These are phyloP conservation scores for Vanderwaltozyma tropicalis DNA, from an alignment of 805 yeast species.

Conservation along the genomic window DNA sequence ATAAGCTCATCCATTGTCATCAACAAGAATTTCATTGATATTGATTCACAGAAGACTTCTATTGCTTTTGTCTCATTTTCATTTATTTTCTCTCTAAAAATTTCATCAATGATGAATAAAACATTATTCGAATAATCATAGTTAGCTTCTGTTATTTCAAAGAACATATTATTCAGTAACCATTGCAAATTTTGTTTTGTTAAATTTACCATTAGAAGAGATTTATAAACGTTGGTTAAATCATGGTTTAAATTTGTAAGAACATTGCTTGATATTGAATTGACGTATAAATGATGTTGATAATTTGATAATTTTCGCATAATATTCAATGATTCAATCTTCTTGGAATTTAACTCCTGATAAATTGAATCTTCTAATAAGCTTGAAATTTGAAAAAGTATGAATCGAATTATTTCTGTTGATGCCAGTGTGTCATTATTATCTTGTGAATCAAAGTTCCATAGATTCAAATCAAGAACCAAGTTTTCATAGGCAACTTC, in stretches of 20 bases:
- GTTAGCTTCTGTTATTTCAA: conserved; percentile 32
- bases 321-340: conserved; percentile 43
- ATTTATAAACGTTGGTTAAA: conserved; percentile 10
- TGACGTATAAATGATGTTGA: conserved; percentile 27
- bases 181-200: conserved; percentile 46
- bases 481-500: conserved; percentile 46
- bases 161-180: conserved; percentile 42
- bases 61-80: conserved; percentile 35
- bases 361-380: conserved; percentile 45
- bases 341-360: conserved; percentile 39
- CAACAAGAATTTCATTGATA: conserved; percentile 60
- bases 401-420: conserved; percentile 38
- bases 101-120: conserved; percentile 22
- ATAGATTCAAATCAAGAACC: conserved; percentile 53
- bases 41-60: conserved; percentile 37
- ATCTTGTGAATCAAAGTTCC: conserved; percentile 22
- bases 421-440: conserved; percentile 2
- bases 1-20: conserved; percentile 32
- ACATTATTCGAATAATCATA: conserved; percentile 20
- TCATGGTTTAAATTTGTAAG: conserved; percentile 29
- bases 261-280: conserved; percentile 30
- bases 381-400: conserved; percentile 49
- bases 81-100: conserved; percentile 30
- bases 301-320: conserved; percentile 27
- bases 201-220: conserved; percentile 37